Percentiles rank a stretch among this genome's conserved stretches.
phyloP scores from a whole-genome alignment of 1,284 basidiomycete genomes.

The Heterobasidion annosum region DNA sequence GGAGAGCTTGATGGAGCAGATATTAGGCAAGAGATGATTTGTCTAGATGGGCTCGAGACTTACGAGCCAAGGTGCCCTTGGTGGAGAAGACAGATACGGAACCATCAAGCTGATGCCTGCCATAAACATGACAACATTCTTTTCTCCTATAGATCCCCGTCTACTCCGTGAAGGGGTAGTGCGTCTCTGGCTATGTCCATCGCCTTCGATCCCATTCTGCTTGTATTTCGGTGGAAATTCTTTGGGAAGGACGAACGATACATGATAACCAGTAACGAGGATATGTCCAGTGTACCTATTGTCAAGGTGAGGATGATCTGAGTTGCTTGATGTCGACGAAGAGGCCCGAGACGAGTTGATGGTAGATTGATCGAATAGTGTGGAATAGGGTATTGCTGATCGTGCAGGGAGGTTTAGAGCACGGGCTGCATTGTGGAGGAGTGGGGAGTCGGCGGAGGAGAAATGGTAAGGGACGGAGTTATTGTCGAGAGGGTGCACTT shows the following conservation, averaged over 20 bases:
- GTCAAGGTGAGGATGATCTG: conserved; percentile 29
- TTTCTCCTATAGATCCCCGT: conserved; percentile 45
- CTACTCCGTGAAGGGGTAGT: conserved; percentile 31
- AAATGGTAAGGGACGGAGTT: conserved; percentile 68
- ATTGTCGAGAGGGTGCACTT: conserved; percentile 65
- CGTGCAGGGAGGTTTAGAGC: conserved; percentile 58
- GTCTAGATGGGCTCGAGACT: conserved; percentile 15
- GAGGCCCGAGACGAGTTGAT: conserved; percentile 21
- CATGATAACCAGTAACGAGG: conserved; percentile 64
- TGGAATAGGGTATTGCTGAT: conserved; percentile 48
- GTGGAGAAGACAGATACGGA: conserved; percentile 58
- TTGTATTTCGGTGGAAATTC: conserved; percentile 42
- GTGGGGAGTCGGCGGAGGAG: conserved; percentile 49
- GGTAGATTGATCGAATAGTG: conserved; percentile 37
- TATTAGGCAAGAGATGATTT: conserved; percentile 2
- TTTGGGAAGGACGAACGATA: conserved; percentile 70
- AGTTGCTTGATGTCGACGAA: conserved; percentile 13
- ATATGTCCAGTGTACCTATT: conserved; percentile 64
- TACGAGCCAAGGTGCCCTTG: conserved; percentile 63
- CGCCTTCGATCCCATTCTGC: conserved; percentile 18
- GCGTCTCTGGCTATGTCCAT: conserved; percentile 18
- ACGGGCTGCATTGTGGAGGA: conserved; percentile 58
- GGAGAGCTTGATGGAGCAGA: conserved; percentile 39
- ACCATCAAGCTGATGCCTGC: conserved; percentile 67
- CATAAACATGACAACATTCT: conserved; percentile 59